Conservation (phyloP, 805 yeast genomes). For the Candida methanosorbosa region DNA sequence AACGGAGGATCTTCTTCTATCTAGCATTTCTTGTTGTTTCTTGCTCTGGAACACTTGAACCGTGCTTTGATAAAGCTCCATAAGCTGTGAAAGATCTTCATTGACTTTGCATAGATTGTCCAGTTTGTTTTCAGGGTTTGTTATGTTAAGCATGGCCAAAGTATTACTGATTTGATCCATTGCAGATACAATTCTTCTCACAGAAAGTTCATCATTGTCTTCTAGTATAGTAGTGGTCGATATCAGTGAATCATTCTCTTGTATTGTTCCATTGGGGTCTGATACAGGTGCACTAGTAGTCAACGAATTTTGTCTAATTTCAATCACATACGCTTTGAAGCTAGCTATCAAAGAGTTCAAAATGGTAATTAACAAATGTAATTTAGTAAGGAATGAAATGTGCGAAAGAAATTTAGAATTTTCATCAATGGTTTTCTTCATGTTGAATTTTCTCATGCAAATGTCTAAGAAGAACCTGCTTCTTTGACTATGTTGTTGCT, state of each 20-base stretch:
- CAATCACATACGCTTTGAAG: too few relatives aligned
- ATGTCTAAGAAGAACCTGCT: constrained; percentile 5
- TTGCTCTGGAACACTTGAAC: constrained; percentile 2
- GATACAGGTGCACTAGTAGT: too few relatives aligned
- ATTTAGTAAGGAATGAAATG: not conserved
- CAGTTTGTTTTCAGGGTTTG: not conserved
- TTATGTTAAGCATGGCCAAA: not conserved
- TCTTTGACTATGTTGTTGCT: constrained; percentile 1
- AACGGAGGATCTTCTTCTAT: not conserved
- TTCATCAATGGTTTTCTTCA: not conserved
- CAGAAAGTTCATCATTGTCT: too few relatives aligned
- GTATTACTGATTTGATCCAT: constrained; percentile 1
- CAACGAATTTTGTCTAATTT: too few relatives aligned
- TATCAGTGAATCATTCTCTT: too few relatives aligned
- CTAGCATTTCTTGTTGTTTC: not conserved
- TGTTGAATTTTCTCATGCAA: constrained; percentile 13
- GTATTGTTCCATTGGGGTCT: too few relatives aligned
- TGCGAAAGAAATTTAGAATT: not conserved
- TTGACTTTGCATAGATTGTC: not conserved
- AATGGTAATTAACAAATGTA: not conserved
- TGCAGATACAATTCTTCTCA: not conserved
- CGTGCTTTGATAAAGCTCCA: not conserved
- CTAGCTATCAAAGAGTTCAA: too few relatives aligned
- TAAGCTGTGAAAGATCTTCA: not conserved
- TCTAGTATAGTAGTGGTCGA: too few relatives aligned